A percentile compares a stretch with the other conserved stretches of the same genome.
Conservation (phyloP, 345 rosid genomes). For the Arabidopsis arenosa region DNA sequence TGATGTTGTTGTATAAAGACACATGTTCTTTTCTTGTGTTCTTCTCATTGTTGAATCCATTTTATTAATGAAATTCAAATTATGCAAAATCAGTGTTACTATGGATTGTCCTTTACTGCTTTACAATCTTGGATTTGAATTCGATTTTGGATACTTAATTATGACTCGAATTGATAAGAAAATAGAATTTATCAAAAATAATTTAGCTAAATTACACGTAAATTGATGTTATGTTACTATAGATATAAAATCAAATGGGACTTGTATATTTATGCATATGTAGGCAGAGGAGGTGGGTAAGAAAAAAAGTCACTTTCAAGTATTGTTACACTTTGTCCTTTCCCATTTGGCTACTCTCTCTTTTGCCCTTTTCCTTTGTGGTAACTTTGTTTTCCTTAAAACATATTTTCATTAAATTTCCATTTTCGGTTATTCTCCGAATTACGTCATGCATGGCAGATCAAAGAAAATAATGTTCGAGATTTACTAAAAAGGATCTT, state of each 20-base stretch:
- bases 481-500: slow-evolving; percentile 14
- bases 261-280: background rate
- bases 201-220: slow-evolving; percentile 4
- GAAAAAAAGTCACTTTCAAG: slow-evolving; percentile 37
- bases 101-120: background rate
- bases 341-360: slow-evolving; percentile 44
- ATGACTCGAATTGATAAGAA: slow-evolving; percentile 9
- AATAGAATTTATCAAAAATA: background rate
- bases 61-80: background rate
- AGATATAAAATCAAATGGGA: background rate
- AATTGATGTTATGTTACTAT: background rate
- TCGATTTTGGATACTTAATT: background rate
- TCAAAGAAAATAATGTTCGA: slow-evolving; percentile 29
- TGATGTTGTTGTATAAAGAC: slow-evolving; percentile 2
- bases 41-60: background rate
- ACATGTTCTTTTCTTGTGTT: background rate
- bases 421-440: slow-evolving; percentile 19
- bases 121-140: background rate
- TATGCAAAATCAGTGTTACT: background rate
- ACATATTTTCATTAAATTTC: slow-evolving; percentile 30
- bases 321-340: slow-evolving; percentile 47
- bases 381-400: slow-evolving; percentile 29
- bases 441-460: slow-evolving; percentile 40
- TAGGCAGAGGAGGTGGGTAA: slow-evolving; percentile 32
- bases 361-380: slow-evolving; percentile 35